Evolutionary conservation across 768 basidiomycete species (phyloP), one percentile per base, ranked within the genome.

Genomic region (Rhizopogon salebrosus): DNA sequence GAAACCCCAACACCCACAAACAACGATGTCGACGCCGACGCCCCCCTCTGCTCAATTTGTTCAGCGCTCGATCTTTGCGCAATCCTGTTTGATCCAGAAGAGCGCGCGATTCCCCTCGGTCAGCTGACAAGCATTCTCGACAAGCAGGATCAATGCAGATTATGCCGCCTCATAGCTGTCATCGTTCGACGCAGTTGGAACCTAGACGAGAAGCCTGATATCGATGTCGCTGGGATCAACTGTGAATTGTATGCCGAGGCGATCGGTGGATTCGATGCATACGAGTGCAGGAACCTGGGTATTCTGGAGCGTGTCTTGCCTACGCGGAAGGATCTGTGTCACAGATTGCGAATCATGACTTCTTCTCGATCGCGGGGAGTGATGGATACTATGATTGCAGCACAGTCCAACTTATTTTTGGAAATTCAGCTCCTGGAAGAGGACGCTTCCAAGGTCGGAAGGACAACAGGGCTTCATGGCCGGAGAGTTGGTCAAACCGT

Each of bases 391-490:
- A n/a, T n/a, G n/a, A n/a, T n/a, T n/a, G n/a, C n/a, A n/a, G n/a
- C n/a, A n/a, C n/a, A n/a, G n/a, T n/a, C n/a, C n/a, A n/a, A n/a
- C n/a, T n/a, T 23, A 6, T 14, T n/a, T 6, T 23, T 31, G 38
- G 38, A 54, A 23, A 54, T 54, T 11, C 40, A 42, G 16, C 34
- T 52, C 9, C 20, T 54, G 39, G 49, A 52, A 51, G 53, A 54
- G 24, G 53, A 52, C 3, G 34, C 35, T 38, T 50, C 20, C 40
- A 42, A 54, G 34, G 27, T 53, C 9, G 49, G 37, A 16, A 53
- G 53, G 24, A 22, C 38, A 22, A 29, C 26, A 11, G 51, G 53
- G 18, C 53, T 54, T 50, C 50, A 41, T 23, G 24, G 53, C 40
- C 51, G 51, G 26, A 54, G 51, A 29, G 13, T 54, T 18, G 29